Conservation (phyloP, 208 protist genomes). For the Leishmania tropica region DNA sequence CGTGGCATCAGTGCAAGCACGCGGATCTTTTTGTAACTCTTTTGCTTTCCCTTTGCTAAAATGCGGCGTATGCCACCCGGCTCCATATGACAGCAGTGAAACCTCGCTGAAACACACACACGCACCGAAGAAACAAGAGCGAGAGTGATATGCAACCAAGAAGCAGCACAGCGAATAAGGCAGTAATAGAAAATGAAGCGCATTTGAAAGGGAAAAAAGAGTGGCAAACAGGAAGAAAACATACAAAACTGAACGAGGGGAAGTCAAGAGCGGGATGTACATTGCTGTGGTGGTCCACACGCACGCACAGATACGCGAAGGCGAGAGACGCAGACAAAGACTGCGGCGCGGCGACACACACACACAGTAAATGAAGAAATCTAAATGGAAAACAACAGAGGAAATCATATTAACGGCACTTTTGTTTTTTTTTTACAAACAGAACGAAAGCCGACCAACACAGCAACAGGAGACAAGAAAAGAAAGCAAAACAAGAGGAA, state of each 20-base stretch:
- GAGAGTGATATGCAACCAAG: not conserved
- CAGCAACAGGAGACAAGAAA: not conserved
- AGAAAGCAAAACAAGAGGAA: conserved; percentile 2
- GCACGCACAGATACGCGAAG: not conserved
- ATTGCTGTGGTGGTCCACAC: not conserved
- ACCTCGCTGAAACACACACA: not conserved
- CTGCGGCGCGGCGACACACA: not conserved
- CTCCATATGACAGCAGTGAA: not conserved
- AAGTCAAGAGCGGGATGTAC: not conserved
- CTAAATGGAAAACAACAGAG: conserved; percentile 13
- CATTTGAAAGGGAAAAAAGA: not conserved
- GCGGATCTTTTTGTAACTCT: not conserved
- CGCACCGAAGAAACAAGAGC: not conserved
- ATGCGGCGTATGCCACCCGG: not conserved
- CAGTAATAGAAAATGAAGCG: not conserved
- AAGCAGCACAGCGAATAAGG: not conserved
- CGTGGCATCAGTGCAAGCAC: not conserved
- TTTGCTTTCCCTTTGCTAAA: not conserved
- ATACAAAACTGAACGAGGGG: not conserved
- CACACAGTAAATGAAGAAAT: not conserved
- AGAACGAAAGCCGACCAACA: not conserved
- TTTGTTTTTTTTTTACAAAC: not conserved
- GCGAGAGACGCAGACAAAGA: conserved; percentile 11
- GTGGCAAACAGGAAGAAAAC: conserved; percentile 4
- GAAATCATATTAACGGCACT: not conserved